Evolutionary conservation across 169 alveolate species (phyloP), one percentile per base, ranked within the genome.

Genomic region (Cryptosporidium meleagridis): DNA sequence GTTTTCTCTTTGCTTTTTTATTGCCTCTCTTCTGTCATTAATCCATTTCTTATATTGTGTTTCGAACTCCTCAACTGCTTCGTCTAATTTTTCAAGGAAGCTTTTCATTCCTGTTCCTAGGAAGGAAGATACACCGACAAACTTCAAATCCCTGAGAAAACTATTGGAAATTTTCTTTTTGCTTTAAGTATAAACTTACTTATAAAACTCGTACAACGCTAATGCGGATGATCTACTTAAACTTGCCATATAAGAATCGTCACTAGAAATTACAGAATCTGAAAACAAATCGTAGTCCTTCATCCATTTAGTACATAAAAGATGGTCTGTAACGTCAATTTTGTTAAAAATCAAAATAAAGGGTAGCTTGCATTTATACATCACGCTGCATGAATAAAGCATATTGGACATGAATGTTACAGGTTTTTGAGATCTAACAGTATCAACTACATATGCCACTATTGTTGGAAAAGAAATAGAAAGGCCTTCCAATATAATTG

Each of bases 351-450:
- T 94, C 12, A 97, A 93, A 52, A 97, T 69, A 53, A 98, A 94
- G 0, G 99, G 99, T 29, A 98, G 93, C 68, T 96, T 96, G 65
- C 97, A 92, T 92, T 97, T 97, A 94, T 98, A 98, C 96, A 97
- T 93, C 35, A 98, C 97, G 87, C 98, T 93, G 51, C 93, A 89
- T 23, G 99, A 98, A 93, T 98, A 98, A 48, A 98, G 96, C 99
- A 98, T 97, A 92, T 98, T 98, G 70, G 99, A 95, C 99, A 97
- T 97, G 93, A 98, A 97, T 26, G 99, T 97, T 73, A 97, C 96
- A 3, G 99, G 99, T 65, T 96, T 93, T 85, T 94, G 95, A 85
- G 99, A 96, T 85, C 99, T 92, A 41, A 97, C 98, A 2, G 99
- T 97, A 89, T 98, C 99, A 58, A 96, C 94, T 65, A 75, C 55